These are phyloP conservation scores for Nicotiana attenuata DNA, from an alignment of 257 asterid genomes.

Conservation along the genomic window DNA sequence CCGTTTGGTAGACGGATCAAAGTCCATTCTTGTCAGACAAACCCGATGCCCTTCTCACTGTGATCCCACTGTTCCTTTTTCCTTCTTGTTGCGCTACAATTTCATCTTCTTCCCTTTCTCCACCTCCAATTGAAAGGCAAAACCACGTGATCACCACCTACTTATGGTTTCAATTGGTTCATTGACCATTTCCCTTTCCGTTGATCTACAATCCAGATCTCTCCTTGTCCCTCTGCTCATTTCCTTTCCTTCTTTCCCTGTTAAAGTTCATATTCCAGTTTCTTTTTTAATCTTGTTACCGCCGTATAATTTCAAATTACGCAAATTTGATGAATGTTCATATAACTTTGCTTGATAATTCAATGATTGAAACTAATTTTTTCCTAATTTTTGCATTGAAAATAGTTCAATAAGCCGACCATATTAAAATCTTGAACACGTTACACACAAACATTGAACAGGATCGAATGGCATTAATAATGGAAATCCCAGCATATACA, in stretches of 20 bases:
- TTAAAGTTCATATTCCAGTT: not conserved
- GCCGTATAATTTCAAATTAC: not conserved
- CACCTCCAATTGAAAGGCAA: not conserved
- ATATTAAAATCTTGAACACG: not conserved
- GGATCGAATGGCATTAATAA: not conserved
- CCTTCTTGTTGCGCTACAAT: not conserved
- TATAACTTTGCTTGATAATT: not conserved
- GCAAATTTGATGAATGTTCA: not conserved
- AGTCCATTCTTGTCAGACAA: not conserved
- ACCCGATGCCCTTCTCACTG: not conserved
- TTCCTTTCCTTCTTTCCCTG: not conserved
- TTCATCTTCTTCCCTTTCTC: constrained; percentile 2
- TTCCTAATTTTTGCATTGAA: not conserved
- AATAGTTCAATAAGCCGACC: not conserved
- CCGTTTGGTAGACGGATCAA: not conserved
- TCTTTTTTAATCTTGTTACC: not conserved
- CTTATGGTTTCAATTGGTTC: not conserved
- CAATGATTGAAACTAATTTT: not conserved
- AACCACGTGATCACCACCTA: not conserved
- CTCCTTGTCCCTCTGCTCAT: not conserved
- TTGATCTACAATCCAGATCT: not conserved
- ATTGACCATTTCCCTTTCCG: constrained; percentile 1
- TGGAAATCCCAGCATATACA: not conserved
- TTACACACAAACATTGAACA: not conserved
- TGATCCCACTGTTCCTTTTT: not conserved